Evolutionary conservation across 495 filamentous ascomycete genomes (phyloP).

Genomic region (Talaromyces liani): DNA sequence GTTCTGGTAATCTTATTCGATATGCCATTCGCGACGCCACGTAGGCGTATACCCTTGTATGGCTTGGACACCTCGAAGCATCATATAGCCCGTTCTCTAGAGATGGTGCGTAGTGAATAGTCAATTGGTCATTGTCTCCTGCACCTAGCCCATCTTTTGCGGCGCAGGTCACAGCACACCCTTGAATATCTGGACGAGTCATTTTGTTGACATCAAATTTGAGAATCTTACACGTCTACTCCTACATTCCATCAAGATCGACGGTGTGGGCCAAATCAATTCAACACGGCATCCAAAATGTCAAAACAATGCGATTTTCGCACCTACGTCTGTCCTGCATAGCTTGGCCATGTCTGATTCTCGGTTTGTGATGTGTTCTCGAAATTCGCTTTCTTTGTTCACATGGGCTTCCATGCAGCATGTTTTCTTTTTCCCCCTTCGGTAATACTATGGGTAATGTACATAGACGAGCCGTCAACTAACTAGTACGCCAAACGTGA

Average conservation of each 20-base stretch:
- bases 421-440: not conserved
- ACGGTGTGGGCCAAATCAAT: not conserved
- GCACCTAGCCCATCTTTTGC: not conserved
- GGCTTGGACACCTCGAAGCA: not conserved
- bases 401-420: not conserved
- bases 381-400: not conserved
- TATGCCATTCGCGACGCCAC: not conserved
- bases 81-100: not conserved
- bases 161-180: not conserved
- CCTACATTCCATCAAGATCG: not conserved
- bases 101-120: not conserved
- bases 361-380: not conserved
- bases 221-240: not conserved
- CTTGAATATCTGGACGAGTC: not conserved
- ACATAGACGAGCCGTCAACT: not conserved
- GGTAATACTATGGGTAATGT: not conserved
- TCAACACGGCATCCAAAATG: not conserved
- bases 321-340: not conserved
- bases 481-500: too few species aligned
- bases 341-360: not conserved
- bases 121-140: not conserved
- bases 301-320: not conserved
- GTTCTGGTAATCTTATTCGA: not conserved
- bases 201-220: not conserved
- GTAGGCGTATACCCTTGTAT: not conserved